phyloP scores from a whole-genome alignment of 139 green algal genomes.

The Limnomonas spitsbergensis region DNA sequence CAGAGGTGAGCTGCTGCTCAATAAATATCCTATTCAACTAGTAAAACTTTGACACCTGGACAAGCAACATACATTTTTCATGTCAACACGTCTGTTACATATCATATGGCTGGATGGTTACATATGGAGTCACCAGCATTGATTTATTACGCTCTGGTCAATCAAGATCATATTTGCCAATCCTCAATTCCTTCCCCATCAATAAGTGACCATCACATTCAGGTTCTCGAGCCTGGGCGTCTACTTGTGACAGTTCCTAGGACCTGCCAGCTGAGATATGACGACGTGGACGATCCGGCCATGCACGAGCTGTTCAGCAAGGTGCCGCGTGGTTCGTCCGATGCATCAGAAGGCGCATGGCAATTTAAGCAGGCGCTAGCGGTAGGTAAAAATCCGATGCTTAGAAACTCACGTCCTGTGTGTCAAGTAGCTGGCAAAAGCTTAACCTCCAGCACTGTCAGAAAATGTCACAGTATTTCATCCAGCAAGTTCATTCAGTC shows the following conservation, averaged over 20 bases:
- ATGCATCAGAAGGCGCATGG: constrained; percentile 16
- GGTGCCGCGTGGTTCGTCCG: constrained; percentile 4
- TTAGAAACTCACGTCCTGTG: neutral
- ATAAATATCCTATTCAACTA: too few relatives aligned
- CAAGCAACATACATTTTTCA: too few relatives aligned
- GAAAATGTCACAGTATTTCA: neutral
- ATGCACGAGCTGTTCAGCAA: constrained; percentile 17
- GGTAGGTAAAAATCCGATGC: neutral
- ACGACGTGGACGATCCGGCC: constrained; percentile 7
- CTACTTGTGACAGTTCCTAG: neutral
- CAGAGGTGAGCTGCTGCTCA: too few relatives aligned
- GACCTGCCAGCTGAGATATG: constrained; percentile 17
- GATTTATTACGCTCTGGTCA: too few relatives aligned
- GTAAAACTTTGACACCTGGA: too few relatives aligned
- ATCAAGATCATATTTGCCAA: too few relatives aligned
- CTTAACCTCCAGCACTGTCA: neutral
- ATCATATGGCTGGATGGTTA: too few relatives aligned
- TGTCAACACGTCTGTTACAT: too few relatives aligned
- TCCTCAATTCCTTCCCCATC: too few relatives aligned
- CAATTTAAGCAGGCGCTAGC: constrained; percentile 23
- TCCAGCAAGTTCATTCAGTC: too few relatives aligned
- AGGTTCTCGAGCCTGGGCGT: neutral
- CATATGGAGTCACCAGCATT: too few relatives aligned
- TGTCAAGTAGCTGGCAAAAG: neutral
- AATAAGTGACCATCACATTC: too few relatives aligned